Conservation (phyloP, 73 alveolate species). For the Paramecium bursaria region DNA sequence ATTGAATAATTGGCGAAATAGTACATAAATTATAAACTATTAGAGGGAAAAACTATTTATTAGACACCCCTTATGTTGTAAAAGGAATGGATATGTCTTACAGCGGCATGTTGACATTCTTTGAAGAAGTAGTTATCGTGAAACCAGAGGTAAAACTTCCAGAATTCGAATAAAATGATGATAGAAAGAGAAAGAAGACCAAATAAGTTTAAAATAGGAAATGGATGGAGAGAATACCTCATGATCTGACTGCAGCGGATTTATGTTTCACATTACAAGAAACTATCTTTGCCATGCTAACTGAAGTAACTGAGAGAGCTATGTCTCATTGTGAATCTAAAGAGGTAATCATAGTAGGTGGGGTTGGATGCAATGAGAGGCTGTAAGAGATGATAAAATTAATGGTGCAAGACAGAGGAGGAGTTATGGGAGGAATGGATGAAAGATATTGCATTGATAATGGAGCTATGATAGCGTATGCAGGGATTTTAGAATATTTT, state of each 20-base stretch:
- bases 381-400: constrained; percentile 95
- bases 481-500: constrained; percentile 94
- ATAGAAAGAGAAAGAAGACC: constrained; percentile 78
- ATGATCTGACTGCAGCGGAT: constrained; percentile 86
- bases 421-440: constrained; percentile 98
- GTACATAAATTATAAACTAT: background rate
- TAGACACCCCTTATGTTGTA: constrained; percentile 96
- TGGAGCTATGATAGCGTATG: constrained; percentile 99
- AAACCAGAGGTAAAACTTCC: constrained; percentile 68
- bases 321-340: constrained; percentile 98
- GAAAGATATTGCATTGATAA: constrained; percentile 98
- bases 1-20: constrained; percentile 95
- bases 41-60: constrained; percentile 81
- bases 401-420: constrained; percentile 98
- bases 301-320: constrained; percentile 99
- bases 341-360: constrained; percentile 98
- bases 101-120: constrained; percentile 91
- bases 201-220: constrained; percentile 53
- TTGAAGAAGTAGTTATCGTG: constrained; percentile 83
- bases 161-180: constrained; percentile 42
- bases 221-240: constrained; percentile 63
- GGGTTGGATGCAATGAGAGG: constrained; percentile 98
- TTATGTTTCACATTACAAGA: constrained; percentile 95
- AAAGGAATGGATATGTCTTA: constrained; percentile 99
- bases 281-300: constrained; percentile 97